Evolutionary conservation across 768 basidiomycete genomes (phyloP).

Genomic region (Phylloporus sp.): DNA sequence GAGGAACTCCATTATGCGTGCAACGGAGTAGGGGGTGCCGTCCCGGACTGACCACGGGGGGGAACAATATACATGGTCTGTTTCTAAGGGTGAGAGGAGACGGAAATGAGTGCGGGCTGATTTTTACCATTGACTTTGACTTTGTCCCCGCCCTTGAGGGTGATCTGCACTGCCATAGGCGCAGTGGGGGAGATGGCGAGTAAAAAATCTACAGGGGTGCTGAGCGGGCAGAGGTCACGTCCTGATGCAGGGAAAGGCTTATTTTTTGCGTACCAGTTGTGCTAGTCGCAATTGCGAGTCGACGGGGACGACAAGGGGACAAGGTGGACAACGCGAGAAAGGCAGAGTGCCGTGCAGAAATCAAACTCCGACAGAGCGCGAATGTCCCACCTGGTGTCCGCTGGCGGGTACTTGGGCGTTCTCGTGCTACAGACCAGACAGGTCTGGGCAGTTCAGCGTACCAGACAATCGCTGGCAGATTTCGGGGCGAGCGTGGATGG

Average conservation of each 20-base stretch:
- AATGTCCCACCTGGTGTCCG: slow-evolving; percentile 20
- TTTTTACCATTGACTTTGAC: slow-evolving; percentile 83
- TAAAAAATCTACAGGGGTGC: slow-evolving; percentile 26
- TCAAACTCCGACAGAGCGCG: slow-evolving; percentile 37
- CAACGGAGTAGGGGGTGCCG: slow-evolving; percentile 93
- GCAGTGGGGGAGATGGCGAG: slow-evolving; percentile 13
- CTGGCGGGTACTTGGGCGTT: neutral
- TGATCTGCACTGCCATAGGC: slow-evolving; percentile 35
- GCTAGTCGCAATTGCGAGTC: slow-evolving; percentile 18
- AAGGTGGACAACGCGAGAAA: slow-evolving; percentile 32
- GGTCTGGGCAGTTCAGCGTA: too few species aligned
- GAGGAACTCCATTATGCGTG: slow-evolving; percentile 95
- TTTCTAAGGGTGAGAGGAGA: slow-evolving; percentile 14
- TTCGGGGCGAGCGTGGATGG: neutral
- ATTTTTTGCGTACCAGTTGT: slow-evolving; percentile 25
- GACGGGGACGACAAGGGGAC: slow-evolving; percentile 30
- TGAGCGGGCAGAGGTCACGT: slow-evolving; percentile 3
- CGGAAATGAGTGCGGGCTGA: slow-evolving; percentile 10
- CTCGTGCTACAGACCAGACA: neutral
- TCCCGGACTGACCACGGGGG: slow-evolving; percentile 90
- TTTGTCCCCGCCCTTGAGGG: slow-evolving; percentile 79
- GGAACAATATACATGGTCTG: slow-evolving; percentile 97
- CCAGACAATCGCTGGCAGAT: neutral
- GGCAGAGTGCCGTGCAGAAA: slow-evolving; percentile 27
- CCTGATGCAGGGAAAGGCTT: neutral